These are phyloP conservation scores for Turritis glabra DNA, from an alignment of 345 rosid species.

Conservation along the genomic window DNA sequence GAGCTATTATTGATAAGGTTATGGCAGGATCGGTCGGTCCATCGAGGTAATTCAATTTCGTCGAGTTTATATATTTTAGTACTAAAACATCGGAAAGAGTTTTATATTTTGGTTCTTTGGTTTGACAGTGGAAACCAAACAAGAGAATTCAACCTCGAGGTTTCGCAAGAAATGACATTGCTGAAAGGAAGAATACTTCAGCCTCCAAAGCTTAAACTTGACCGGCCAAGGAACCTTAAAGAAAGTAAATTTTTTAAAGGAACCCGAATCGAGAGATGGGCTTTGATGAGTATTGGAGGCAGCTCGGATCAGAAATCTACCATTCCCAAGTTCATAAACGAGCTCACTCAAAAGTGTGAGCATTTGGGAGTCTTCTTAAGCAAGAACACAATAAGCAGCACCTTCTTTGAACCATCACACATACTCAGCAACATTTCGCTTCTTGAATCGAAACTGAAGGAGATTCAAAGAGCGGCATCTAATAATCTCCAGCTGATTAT, in stretches of 20 bases:
- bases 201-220: conserved; percentile 95
- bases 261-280: conserved; percentile 76
- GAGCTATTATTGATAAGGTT: conserved; percentile 71
- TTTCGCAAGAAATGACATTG: conserved; percentile 83
- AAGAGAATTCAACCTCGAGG: conserved; percentile 70
- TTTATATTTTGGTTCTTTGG: conserved; percentile 25
- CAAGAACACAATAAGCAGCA: conserved; percentile 58
- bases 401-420: conserved; percentile 67
- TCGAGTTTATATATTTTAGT: neutral
- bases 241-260: conserved; percentile 81
- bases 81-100: neutral
- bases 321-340: conserved; percentile 76
- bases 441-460: conserved; percentile 75
- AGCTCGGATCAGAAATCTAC: conserved; percentile 68
- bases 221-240: conserved; percentile 74
- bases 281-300: conserved; percentile 88
- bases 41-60: conserved; percentile 61
- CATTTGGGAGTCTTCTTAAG: conserved; percentile 79
- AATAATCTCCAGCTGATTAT: conserved; percentile 77
- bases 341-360: conserved; percentile 83
- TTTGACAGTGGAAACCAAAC: conserved; percentile 69
- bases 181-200: conserved; percentile 82
- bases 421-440: conserved; percentile 74
- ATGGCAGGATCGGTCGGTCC: conserved; percentile 86
- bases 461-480: conserved; percentile 61